A percentile compares a stretch with the other conserved stretches of the same genome.
These are phyloP conservation scores for Quercus tomentella DNA, from an alignment of 331 rosid species.

Conservation along the genomic window DNA sequence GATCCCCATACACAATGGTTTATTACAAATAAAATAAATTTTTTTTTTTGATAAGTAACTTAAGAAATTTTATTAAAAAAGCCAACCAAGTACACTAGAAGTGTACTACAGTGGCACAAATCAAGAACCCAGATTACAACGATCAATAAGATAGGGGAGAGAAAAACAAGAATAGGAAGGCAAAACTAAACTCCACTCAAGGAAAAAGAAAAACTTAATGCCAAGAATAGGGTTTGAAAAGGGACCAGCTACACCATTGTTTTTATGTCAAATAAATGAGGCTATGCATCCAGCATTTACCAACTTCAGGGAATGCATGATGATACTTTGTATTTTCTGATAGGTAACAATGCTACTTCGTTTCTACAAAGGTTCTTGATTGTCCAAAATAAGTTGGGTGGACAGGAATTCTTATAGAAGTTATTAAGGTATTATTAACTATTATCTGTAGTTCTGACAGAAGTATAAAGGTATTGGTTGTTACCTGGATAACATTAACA, in stretches of 20 bases:
- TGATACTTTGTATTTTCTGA: background rate
- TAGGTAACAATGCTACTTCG: background rate
- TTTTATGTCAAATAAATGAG: background rate
- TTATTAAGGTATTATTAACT: background rate
- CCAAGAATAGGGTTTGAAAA: background rate
- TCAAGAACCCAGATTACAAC: too few relatives aligned
- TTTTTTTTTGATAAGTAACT: too few relatives aligned
- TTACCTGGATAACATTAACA: slow-evolving; percentile 85
- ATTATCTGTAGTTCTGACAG: background rate
- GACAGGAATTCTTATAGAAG: background rate
- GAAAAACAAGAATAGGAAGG: too few relatives aligned
- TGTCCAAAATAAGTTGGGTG: background rate
- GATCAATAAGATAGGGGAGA: too few relatives aligned
- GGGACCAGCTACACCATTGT: background rate
- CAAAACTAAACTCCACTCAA: too few relatives aligned
- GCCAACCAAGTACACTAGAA: too few relatives aligned
- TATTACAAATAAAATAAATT: too few relatives aligned
- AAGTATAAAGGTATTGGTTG: background rate
- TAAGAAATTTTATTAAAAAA: too few relatives aligned
- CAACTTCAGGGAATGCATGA: background rate
- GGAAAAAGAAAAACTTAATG: too few relatives aligned
- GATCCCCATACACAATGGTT: too few relatives aligned
- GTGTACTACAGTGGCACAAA: too few relatives aligned
- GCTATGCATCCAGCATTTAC: background rate
- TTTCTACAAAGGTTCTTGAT: background rate